A percentile compares a stretch with the other conserved stretches of the same genome.
phyloP scores from a whole-genome alignment of 495 filamentous ascomycete species.

The Filosporella fistucella region DNA sequence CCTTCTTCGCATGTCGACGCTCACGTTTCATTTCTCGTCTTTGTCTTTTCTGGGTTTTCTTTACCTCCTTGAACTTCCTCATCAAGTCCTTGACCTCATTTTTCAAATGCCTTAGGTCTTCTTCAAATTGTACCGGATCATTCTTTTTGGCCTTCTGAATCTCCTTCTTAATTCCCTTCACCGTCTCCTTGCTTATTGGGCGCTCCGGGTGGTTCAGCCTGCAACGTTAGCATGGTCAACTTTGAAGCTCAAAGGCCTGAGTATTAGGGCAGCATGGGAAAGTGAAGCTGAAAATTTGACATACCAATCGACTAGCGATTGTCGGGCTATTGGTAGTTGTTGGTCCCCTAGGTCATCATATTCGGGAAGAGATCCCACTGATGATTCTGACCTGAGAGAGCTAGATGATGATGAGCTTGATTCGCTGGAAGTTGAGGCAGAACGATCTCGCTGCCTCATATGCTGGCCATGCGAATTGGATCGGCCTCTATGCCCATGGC shows the following conservation, averaged over 20 bases:
- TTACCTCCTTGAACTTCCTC: slow-evolving; percentile 34
- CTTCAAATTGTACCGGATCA: neutral
- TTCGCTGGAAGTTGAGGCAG: slow-evolving; percentile 15
- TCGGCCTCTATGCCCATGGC: slow-evolving; percentile 10
- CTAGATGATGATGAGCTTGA: slow-evolving; percentile 25
- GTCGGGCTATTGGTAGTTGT: slow-evolving; percentile 34
- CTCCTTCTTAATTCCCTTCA: slow-evolving; percentile 30
- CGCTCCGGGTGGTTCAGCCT: slow-evolving; percentile 38
- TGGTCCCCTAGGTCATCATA: slow-evolving; percentile 36
- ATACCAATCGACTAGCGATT: slow-evolving; percentile 33
- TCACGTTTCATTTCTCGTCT: slow-evolving; percentile 13
- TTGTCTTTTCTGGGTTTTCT: slow-evolving; percentile 33
- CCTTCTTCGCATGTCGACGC: slow-evolving; percentile 21
- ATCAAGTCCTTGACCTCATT: slow-evolving; percentile 34
- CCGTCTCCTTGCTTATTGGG: slow-evolving; percentile 34
- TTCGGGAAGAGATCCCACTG: slow-evolving; percentile 40
- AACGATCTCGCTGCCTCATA: neutral
- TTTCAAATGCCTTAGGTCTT: slow-evolving; percentile 28
- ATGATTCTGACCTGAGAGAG: slow-evolving; percentile 31
- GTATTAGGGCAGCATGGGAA: too few relatives aligned
- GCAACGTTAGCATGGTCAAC: too few relatives aligned
- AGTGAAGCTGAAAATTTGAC: too few relatives aligned
- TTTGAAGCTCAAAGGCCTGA: too few relatives aligned
- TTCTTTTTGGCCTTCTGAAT: slow-evolving; percentile 35
- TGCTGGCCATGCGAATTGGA: neutral